These are phyloP conservation scores for Rhodamnia rubescens DNA, from an alignment of 345 rosid species.

Conservation along the genomic window DNA sequence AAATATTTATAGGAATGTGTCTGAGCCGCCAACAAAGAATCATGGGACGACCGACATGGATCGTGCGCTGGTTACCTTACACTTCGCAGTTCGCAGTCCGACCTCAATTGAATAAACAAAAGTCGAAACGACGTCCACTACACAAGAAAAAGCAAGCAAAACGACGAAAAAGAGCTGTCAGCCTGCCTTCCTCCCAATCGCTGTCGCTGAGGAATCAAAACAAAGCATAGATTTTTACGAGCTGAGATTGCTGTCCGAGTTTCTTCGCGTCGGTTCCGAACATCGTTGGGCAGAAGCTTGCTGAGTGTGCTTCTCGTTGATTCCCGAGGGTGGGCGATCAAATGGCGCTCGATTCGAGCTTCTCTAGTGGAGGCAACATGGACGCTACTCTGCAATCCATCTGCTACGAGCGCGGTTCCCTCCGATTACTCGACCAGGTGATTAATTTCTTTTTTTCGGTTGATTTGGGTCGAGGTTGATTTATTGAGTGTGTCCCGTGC, in stretches of 20 bases:
- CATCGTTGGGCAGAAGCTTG: not conserved
- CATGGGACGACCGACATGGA: not conserved
- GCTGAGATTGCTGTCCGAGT: not conserved
- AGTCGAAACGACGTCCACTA: not conserved
- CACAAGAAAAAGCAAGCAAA: not conserved
- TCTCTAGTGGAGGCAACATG: not conserved
- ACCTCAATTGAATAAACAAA: not conserved
- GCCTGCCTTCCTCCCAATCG: not conserved
- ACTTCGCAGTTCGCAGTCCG: no score
- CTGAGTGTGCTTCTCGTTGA: not conserved
- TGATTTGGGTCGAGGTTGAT: not conserved
- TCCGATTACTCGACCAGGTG: constrained; percentile 63
- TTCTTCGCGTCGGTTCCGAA: not conserved
- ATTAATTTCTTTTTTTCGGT: not conserved
- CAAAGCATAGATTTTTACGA: not conserved
- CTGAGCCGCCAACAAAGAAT: no score
- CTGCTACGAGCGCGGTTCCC: constrained; percentile 62
- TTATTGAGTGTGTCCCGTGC: not conserved
- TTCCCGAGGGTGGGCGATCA: not conserved
- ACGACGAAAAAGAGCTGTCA: not conserved
- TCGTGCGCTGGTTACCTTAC: no score
- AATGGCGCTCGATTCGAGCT: constrained; percentile 13
- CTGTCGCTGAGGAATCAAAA: not conserved
- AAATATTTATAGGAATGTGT: no score
- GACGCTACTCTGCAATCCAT: constrained; percentile 41